phyloP scores from a whole-genome alignment of 2,329 filamentous ascomycete species.

The Coniochaeta sp. region DNA sequence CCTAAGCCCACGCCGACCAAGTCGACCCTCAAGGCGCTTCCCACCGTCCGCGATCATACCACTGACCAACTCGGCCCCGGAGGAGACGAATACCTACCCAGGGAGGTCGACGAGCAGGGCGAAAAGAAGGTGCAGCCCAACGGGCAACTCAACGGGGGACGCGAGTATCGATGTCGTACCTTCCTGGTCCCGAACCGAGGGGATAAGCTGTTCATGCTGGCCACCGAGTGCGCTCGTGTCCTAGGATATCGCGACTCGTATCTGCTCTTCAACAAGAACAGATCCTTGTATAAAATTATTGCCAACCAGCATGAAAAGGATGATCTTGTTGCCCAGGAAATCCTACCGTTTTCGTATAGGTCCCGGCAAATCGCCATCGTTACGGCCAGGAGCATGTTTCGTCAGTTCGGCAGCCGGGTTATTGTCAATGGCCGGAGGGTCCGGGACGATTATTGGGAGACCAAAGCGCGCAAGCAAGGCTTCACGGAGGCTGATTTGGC shows the following conservation, averaged over 20 bases:
- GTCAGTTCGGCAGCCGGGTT: slow-evolving; percentile 92
- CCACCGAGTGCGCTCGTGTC: slow-evolving; percentile 92
- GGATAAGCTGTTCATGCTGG: slow-evolving; percentile 96
- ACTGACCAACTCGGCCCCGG: slow-evolving; percentile 87
- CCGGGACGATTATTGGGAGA: slow-evolving; percentile 98
- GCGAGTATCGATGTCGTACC: slow-evolving; percentile 87
- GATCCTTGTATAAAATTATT: slow-evolving; percentile 95
- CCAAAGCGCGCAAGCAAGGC: slow-evolving; percentile 91
- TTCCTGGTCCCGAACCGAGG: slow-evolving; percentile 88
- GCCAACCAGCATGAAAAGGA: slow-evolving; percentile 95
- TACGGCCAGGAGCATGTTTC: slow-evolving; percentile 95
- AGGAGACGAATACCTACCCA: slow-evolving; percentile 89
- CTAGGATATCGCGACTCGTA: slow-evolving; percentile 97
- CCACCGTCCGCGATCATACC: slow-evolving; percentile 93
- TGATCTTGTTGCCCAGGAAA: slow-evolving; percentile 89
- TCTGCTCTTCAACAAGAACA: slow-evolving; percentile 95
- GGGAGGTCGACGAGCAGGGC: slow-evolving; percentile 86
- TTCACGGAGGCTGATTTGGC: slow-evolving; percentile 96
- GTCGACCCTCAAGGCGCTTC: slow-evolving; percentile 82
- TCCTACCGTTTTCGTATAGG: slow-evolving; percentile 92
- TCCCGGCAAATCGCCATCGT: slow-evolving; percentile 99
- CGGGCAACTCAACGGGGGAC: slow-evolving; percentile 72
- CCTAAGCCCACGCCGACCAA: slow-evolving; percentile 72
- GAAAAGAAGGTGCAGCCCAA: slow-evolving; percentile 88
- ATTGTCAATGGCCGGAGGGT: slow-evolving; percentile 86